Evolutionary conservation across 305 asterid genomes (phyloP).

Genomic region (Solanum hybrid): DNA sequence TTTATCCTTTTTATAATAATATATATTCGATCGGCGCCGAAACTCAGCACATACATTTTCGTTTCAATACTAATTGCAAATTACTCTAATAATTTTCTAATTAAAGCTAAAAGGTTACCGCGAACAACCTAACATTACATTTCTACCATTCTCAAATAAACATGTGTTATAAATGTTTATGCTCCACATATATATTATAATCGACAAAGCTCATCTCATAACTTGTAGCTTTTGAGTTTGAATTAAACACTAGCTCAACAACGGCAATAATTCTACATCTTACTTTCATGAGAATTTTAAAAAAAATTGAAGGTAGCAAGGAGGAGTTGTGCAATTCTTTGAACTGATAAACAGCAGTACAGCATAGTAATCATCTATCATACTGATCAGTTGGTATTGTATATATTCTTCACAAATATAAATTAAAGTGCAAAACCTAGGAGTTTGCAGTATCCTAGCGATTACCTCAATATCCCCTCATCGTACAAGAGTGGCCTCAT

Average conservation of each 20-base stretch:
- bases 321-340: not conserved
- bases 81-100: not conserved
- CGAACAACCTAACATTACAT: not conserved
- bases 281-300: not conserved
- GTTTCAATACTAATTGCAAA: not conserved
- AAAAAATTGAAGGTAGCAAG: not conserved
- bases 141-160: not conserved
- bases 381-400: not conserved
- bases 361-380: not conserved
- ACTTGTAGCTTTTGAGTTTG: not conserved
- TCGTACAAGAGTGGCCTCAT: not conserved
- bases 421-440: not conserved
- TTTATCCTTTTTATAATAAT: not conserved
- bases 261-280: too few species aligned
- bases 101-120: not conserved
- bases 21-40: too few species aligned
- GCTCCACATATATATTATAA: not conserved
- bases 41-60: not conserved
- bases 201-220: not conserved
- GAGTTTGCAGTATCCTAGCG: not conserved
- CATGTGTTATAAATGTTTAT: not conserved
- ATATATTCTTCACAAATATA: not conserved
- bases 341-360: not conserved
- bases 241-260: not conserved
- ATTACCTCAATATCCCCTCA: not conserved